A percentile compares a stretch with the other conserved stretches of the same genome.
These are phyloP conservation scores for Cryptococcus neoformans DNA, from an alignment of 1,284 basidiomycete species.

Conservation along the genomic window DNA sequence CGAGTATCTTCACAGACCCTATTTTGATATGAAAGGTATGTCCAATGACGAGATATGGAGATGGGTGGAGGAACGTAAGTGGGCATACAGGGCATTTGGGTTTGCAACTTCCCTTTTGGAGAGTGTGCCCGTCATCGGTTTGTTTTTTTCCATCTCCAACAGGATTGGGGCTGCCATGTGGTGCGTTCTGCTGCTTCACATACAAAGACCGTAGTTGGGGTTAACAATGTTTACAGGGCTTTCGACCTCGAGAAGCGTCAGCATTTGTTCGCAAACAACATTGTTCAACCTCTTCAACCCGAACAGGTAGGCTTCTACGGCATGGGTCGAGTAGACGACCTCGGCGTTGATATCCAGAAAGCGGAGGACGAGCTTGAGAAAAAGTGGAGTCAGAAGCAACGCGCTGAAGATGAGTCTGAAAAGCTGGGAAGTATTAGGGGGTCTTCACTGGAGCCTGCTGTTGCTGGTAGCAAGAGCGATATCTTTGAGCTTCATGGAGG, in stretches of 20 bases:
- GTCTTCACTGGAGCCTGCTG: background rate
- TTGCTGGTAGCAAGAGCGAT: background rate
- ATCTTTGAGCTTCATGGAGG: conserved; percentile 14
- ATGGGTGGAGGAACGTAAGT: conserved; percentile 81
- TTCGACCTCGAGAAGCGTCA: conserved; percentile 70
- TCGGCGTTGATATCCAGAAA: conserved; percentile 34
- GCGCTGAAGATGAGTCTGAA: background rate
- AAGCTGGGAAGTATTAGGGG: background rate
- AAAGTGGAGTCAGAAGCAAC: conserved; percentile 18
- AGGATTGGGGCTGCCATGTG: conserved; percentile 87
- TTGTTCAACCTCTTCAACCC: conserved; percentile 44
- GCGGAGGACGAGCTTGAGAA: conserved; percentile 34
- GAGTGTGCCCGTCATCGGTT: conserved; percentile 69
- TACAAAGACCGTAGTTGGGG: background rate
- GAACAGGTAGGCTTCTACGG: conserved; percentile 39
- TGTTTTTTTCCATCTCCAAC: conserved; percentile 78
- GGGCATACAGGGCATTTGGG: conserved; percentile 81
- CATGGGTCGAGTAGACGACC: conserved; percentile 31
- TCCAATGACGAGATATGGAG: conserved; percentile 60
- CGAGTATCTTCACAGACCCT: conserved; percentile 66
- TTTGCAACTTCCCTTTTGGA: conserved; percentile 75
- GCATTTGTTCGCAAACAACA: conserved; percentile 56
- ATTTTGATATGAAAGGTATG: conserved; percentile 80
- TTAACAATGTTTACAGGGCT: conserved; percentile 27
- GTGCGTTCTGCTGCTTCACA: conserved; percentile 35